phyloP scores from a whole-genome alignment of 2,329 filamentous ascomycete species.

The Boeremia lycopersici region DNA sequence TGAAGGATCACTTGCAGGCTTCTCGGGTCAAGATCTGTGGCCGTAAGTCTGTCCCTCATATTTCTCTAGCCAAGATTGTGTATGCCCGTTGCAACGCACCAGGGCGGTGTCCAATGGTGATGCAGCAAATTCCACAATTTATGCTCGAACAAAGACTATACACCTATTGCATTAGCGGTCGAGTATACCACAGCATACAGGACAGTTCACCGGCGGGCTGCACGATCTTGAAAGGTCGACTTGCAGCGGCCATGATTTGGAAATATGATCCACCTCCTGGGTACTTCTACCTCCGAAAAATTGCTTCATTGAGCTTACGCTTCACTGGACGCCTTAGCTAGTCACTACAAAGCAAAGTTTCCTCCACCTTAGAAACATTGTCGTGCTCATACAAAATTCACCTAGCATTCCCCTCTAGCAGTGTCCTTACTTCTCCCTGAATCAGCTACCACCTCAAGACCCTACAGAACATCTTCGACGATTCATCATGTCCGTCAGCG shows the following conservation, averaged over 20 bases:
- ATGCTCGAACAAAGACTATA: not conserved
- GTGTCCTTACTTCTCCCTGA: not conserved
- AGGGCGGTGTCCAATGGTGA: slow-evolving; percentile 2
- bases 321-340: not conserved
- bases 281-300: not conserved
- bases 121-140: not conserved
- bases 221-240: not conserved
- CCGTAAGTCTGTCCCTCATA: slow-evolving; percentile 1
- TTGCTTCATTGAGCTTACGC: not conserved
- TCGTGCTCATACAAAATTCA: not conserved
- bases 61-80: not conserved
- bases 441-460: not conserved
- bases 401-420: not conserved
- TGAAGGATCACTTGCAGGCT: not conserved
- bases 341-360: not conserved
- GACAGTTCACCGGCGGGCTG: slow-evolving; percentile 8
- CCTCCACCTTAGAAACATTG: not conserved
- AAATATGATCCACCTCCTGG: not conserved
- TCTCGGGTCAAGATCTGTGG: slow-evolving; percentile 7
- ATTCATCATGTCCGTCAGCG: not conserved
- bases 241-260: not conserved
- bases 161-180: not conserved
- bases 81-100: not conserved
- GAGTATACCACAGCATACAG: not conserved
- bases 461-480: not conserved